phyloP scores from a whole-genome alignment of 176 grass and related monocot genomes.

The Zea luxurians region DNA sequence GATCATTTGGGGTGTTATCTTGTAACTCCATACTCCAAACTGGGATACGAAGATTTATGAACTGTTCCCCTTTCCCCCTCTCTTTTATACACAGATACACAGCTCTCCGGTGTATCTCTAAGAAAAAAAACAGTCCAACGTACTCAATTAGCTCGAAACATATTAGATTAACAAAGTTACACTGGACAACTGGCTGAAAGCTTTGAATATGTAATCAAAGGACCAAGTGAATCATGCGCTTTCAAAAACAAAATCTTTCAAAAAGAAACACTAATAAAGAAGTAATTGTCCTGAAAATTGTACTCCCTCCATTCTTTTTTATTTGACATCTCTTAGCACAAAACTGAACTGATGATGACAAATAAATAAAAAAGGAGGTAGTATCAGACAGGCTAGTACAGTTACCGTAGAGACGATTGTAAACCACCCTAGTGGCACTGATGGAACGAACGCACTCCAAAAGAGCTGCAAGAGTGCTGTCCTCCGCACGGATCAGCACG shows the following conservation, averaged over 20 bases:
- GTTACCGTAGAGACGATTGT: slow-evolving; percentile 88
- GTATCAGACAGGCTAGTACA: slow-evolving; percentile 22
- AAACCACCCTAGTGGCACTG: slow-evolving; percentile 70
- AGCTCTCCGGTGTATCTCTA: background rate
- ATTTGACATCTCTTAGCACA: no score
- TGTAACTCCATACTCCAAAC: background rate
- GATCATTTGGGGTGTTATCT: background rate
- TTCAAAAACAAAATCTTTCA: background rate
- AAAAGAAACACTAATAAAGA: slow-evolving; percentile 9
- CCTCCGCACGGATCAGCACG: slow-evolving; percentile 60
- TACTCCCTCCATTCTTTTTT: no score
- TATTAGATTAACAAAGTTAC: background rate
- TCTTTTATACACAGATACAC: background rate
- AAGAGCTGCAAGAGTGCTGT: slow-evolving; percentile 61
- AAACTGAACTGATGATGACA: no score
- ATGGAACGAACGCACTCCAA: slow-evolving; percentile 52
- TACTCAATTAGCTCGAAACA: background rate
- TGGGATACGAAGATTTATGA: background rate
- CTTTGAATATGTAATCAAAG: background rate
- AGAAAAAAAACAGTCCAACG: background rate
- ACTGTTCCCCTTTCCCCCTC: background rate
- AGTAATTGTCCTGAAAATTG: background rate
- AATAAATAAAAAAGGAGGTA: no score
- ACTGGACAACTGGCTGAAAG: background rate
- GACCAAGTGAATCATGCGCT: background rate